phyloP scores from a whole-genome alignment of 2,329 filamentous ascomycete genomes.

The Coniochaeta hoffmannii region DNA sequence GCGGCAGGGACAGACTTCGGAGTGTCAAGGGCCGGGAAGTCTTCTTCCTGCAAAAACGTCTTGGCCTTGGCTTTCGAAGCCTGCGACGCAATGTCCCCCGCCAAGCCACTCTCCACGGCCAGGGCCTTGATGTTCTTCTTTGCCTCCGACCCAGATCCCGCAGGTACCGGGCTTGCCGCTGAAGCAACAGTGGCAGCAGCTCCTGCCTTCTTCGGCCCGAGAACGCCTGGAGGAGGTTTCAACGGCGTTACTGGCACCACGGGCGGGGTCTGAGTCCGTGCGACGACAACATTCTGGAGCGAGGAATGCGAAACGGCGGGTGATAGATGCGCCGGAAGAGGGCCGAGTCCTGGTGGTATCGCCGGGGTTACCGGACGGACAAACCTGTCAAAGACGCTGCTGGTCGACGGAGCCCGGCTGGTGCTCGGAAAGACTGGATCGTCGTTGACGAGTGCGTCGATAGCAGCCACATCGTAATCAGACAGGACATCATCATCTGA shows the following conservation, averaged over 20 bases:
- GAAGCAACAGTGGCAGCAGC: constrained; percentile 4
- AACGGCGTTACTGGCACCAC: constrained; percentile 22
- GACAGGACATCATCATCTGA: constrained; percentile 54
- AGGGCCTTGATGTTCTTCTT: constrained; percentile 31
- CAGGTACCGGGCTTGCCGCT: neutral
- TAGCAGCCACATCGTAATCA: constrained; percentile 50
- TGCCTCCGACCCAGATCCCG: constrained; percentile 8
- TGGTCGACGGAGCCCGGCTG: neutral
- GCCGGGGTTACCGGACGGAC: constrained; percentile 24
- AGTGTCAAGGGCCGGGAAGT: constrained; percentile 53
- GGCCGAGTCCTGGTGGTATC: constrained; percentile 39
- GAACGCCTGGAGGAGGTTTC: constrained; percentile 8
- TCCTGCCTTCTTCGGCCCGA: constrained; percentile 15
- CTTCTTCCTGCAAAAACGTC: constrained; percentile 48
- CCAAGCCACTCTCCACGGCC: constrained; percentile 36
- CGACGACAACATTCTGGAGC: constrained; percentile 8
- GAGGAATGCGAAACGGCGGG: constrained; percentile 18
- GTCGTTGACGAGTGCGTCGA: constrained; percentile 64
- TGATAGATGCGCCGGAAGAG: constrained; percentile 29
- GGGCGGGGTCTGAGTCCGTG: constrained; percentile 18
- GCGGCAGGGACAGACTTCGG: constrained; percentile 28
- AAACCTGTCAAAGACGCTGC: neutral
- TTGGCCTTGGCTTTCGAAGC: constrained; percentile 25
- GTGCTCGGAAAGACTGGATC: constrained; percentile 19
- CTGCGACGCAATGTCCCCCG: constrained; percentile 35